Conservation (phyloP, 2,329 filamentous ascomycete species). For the Penicillium sp. region DNA sequence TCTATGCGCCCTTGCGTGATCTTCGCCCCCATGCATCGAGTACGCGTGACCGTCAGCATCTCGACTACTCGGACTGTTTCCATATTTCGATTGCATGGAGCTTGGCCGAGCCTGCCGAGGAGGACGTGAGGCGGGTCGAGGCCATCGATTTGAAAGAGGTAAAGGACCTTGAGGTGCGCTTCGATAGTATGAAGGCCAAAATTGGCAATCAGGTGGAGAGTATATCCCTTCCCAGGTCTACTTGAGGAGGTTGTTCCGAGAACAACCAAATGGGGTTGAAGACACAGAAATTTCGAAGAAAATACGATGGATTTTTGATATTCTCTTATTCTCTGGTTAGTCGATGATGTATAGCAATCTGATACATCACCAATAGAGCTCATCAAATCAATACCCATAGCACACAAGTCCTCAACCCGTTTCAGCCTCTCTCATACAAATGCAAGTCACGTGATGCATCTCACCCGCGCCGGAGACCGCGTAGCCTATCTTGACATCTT, state of each 20-base stretch:
- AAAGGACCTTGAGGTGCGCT: conserved; percentile 49
- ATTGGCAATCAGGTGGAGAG: conserved; percentile 65
- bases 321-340: not conserved
- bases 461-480: conserved; percentile 3
- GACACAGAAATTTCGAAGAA: not conserved
- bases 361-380: not conserved
- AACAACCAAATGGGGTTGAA: not conserved
- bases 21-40: not conserved
- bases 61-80: conserved; percentile 60
- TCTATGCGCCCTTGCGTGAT: conserved; percentile 55
- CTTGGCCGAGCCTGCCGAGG: conserved; percentile 53
- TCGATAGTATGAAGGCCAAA: conserved; percentile 68
- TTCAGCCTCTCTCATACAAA: not conserved
- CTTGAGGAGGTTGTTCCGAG: not conserved
- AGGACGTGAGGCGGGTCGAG: conserved; percentile 36
- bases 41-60: not conserved
- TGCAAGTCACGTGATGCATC: not conserved
- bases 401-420: too few relatives aligned
- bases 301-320: too few relatives aligned
- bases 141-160: conserved; percentile 31
- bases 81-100: conserved; percentile 92
- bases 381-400: not conserved
- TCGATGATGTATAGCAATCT: not conserved
- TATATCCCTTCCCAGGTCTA: conserved; percentile 23
- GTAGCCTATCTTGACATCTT: conserved; percentile 8